These are phyloP conservation scores for Saturnispora kantuleensis DNA, from an alignment of 805 yeast species.

Conservation along the genomic window DNA sequence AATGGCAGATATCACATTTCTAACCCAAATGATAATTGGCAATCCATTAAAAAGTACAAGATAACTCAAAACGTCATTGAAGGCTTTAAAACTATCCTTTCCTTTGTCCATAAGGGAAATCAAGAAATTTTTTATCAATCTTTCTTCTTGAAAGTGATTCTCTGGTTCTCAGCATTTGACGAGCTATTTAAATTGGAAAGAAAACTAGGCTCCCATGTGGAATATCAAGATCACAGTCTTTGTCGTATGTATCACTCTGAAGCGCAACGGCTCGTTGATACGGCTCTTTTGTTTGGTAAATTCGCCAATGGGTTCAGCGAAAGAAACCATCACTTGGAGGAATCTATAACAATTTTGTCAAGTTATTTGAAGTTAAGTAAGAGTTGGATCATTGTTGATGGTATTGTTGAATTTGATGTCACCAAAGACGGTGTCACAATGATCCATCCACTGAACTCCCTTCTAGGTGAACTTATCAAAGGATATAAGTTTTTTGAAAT, in stretches of 20 bases:
- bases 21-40: conserved; percentile 10
- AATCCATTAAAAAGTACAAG: conserved; percentile 6
- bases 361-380: conserved; percentile 21
- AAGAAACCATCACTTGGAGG: conserved; percentile 16
- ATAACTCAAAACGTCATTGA: conserved; percentile 8
- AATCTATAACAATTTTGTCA: conserved; percentile 29
- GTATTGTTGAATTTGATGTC: conserved; percentile 15
- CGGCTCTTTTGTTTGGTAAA: conserved; percentile 20
- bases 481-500: conserved; percentile 24
- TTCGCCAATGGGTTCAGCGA: conserved; percentile 17
- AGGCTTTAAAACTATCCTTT: conserved; percentile 18
- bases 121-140: conserved; percentile 15
- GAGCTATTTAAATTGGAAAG: conserved; percentile 47
- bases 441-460: conserved; percentile 49
- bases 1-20: conserved; percentile 10
- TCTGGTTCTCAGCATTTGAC: conserved; percentile 46
- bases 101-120: conserved; percentile 20
- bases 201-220: conserved; percentile 61
- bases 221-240: conserved; percentile 38
- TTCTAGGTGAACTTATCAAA: conserved; percentile 38
- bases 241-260: conserved; percentile 40
- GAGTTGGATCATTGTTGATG: background rate
- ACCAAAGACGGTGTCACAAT: conserved; percentile 45
- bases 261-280: conserved; percentile 16
- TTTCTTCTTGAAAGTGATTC: conserved; percentile 31